These are phyloP conservation scores for Bondarzewia mesenterica DNA, from an alignment of 1,284 basidiomycete species.

Conservation along the genomic window DNA sequence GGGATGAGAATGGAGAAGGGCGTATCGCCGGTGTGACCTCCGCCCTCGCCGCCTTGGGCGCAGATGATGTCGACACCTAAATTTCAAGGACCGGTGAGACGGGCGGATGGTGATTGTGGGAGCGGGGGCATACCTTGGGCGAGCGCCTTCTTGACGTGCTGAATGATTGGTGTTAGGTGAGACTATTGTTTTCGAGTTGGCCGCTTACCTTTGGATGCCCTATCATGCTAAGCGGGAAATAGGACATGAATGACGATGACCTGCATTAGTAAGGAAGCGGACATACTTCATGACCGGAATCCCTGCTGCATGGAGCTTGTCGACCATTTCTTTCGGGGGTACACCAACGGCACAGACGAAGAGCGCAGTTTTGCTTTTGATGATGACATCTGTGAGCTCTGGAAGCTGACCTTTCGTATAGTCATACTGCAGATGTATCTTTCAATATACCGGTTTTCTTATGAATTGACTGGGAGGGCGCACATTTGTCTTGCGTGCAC, in stretches of 20 bases:
- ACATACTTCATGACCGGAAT: slow-evolving; percentile 81
- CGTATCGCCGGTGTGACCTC: slow-evolving; percentile 73
- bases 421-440: slow-evolving; percentile 40
- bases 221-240: slow-evolving; percentile 55
- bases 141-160: slow-evolving; percentile 77
- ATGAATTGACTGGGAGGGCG: slow-evolving; percentile 11
- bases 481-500: slow-evolving; percentile 76
- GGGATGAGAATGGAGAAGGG: slow-evolving; percentile 76
- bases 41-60: slow-evolving; percentile 73
- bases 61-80: slow-evolving; percentile 82
- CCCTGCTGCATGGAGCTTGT: slow-evolving; percentile 71
- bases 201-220: slow-evolving; percentile 70
- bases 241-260: background rate
- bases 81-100: slow-evolving; percentile 3
- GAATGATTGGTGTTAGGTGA: background rate
- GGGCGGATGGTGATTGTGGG: background rate
- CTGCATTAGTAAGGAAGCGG: background rate
- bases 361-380: slow-evolving; percentile 64
- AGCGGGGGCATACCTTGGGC: slow-evolving; percentile 41
- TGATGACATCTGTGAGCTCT: slow-evolving; percentile 74
- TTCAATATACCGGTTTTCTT: slow-evolving; percentile 1
- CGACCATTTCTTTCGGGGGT: slow-evolving; percentile 75
- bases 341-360: slow-evolving; percentile 86
- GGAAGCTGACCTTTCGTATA: slow-evolving; percentile 72
- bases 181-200: background rate